Base-by-base conservation (phyloP, 2,329 filamentous ascomycete species). In the Ceratocystis lukuohia region DNA sequence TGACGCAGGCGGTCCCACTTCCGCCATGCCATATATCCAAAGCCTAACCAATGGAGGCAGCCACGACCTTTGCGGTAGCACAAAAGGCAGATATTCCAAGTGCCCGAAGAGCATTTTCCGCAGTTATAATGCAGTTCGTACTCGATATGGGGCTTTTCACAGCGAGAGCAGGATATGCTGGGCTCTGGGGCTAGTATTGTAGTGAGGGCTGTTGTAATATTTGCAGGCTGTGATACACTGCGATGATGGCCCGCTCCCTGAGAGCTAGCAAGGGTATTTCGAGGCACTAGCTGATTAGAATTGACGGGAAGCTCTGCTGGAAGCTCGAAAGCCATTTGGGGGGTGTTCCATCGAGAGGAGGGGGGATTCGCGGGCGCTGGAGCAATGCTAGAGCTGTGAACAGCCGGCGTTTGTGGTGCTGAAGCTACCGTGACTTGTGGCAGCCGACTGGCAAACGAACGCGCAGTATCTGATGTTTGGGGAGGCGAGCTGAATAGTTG, bases 61-160 rank as follows among this genome's bases (percentile, higher is more conserved):
- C 92, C 92, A 71, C 83, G 83, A 7, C 87, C 87, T 12, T 78
- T 74, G 33, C 90, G 85, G 74, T 95, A 96, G 76, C 93, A 97
- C 69, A 81, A 80, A 1, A 88, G 76, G 72, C 93, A 97, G 10
- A 96, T 78, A 73, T 92, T 88, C 79, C 87, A 96, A 61, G 83
- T 78, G 0, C 89, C 90, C 5, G 80, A 77, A 17, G 82, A 79
- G 74, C 93, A 96, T 62, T 80, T 79, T 1, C 77, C 74, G 74
- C 93, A 97, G 72, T 88, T 88, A 75, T 93, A 96, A 74, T 96
- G 90, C 1, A 96, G 77, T 7, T 90, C 85, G 71, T 96, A 91
- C 73, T 96, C 88, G 46, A 96, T 92, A 68, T 91, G 83, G 5
- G 79, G 72, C 69, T 82, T 87, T 22, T 79, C 77, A 73, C 93